phyloP scores from a whole-genome alignment of 1,284 basidiomycete species.

The Pyrrhoderma lamaoense region DNA sequence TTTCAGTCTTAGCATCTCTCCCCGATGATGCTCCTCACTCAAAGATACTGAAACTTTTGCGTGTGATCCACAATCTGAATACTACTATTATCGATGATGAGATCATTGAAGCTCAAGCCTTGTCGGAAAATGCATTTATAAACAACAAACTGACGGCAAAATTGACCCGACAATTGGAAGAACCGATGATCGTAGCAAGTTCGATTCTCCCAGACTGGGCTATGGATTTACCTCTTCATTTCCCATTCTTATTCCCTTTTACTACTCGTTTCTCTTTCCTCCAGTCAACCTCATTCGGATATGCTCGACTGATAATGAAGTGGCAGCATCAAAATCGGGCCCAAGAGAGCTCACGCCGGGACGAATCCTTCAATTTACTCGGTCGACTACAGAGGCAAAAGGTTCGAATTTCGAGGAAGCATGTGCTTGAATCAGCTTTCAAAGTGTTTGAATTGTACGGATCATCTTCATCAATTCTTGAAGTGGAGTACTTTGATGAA shows the following conservation, averaged over 20 bases:
- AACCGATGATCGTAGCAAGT: constrained; percentile 98
- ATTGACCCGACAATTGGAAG: constrained; percentile 94
- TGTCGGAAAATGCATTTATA: constrained; percentile 80
- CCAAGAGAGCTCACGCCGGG: constrained; percentile 70
- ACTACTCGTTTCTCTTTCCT: constrained; percentile 95
- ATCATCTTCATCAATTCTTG: constrained; percentile 85
- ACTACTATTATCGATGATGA: constrained; percentile 54
- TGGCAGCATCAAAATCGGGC: constrained; percentile 77
- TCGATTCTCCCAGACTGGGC: constrained; percentile 97
- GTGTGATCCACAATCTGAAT: constrained; percentile 80
- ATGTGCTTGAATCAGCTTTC: constrained; percentile 93
- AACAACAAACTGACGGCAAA: constrained; percentile 99
- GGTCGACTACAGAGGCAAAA: constrained; percentile 93
- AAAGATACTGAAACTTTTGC: constrained; percentile 85
- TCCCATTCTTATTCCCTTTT: constrained; percentile 98
- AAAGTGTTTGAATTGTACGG: constrained; percentile 98
- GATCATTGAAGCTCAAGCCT: constrained; percentile 43
- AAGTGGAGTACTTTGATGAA: constrained; percentile 99
- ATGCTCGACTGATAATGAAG: constrained; percentile 85
- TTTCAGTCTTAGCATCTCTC: constrained; percentile 66
- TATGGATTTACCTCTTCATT: constrained; percentile 85
- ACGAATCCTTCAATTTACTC: constrained; percentile 88
- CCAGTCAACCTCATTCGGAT: constrained; percentile 96
- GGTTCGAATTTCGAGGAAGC: constrained; percentile 91
- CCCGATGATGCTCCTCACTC: constrained; percentile 79